Conservation (phyloP, 331 rosid species). For the Erythrophleum ivorense region DNA sequence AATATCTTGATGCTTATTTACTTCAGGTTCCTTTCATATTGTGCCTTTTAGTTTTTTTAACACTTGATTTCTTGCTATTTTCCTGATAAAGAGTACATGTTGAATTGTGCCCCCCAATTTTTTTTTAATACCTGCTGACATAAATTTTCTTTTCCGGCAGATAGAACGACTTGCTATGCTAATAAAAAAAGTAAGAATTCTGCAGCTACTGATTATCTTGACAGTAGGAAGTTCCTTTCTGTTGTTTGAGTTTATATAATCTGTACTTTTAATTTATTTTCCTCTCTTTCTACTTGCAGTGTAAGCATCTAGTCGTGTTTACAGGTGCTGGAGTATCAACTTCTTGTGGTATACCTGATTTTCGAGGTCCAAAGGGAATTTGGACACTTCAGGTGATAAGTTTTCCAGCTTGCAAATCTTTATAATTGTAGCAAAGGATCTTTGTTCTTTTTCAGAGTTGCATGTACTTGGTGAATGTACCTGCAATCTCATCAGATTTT, state of each 20-base stretch:
- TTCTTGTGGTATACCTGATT: slow-evolving; percentile 98
- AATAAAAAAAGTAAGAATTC: slow-evolving; percentile 57
- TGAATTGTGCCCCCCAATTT: background rate
- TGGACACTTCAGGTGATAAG: slow-evolving; percentile 92
- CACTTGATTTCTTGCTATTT: background rate
- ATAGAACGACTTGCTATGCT: slow-evolving; percentile 54
- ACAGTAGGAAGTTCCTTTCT: background rate
- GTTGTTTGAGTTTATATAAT: slow-evolving; percentile 25
- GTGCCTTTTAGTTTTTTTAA: background rate
- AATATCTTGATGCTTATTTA: background rate
- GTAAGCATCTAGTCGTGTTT: slow-evolving; percentile 98
- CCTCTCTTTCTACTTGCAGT: slow-evolving; percentile 59
- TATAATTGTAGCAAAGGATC: background rate
- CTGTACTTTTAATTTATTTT: background rate
- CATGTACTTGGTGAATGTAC: slow-evolving; percentile 3
- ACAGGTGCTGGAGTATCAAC: slow-evolving; percentile 99
- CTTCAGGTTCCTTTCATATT: background rate
- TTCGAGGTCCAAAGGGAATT: slow-evolving; percentile 98
- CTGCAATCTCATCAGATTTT: background rate
- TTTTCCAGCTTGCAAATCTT: slow-evolving; percentile 30
- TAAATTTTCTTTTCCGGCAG: slow-evolving; percentile 49
- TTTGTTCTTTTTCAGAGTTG: slow-evolving; percentile 7
- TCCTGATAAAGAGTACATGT: background rate
- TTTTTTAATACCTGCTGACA: background rate
- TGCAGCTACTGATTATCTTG: slow-evolving; percentile 28